Percentiles rank a stretch among this genome's conserved stretches.
These are phyloP conservation scores for Pythium dissotocum DNA, from an alignment of 352 stramenopile genomes.

Conservation along the genomic window DNA sequence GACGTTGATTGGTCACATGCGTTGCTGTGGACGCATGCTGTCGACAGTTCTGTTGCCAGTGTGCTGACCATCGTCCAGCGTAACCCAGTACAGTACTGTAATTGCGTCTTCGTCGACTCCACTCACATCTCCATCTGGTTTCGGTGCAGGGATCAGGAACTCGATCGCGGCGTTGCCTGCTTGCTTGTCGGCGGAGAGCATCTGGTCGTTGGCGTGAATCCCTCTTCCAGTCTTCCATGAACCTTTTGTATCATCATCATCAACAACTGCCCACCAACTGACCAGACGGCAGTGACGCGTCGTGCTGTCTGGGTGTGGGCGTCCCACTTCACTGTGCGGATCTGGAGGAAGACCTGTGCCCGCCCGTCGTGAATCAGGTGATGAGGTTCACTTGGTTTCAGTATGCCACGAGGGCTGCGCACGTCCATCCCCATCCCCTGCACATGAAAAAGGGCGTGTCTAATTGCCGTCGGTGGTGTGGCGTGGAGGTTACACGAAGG, in stretches of 20 bases:
- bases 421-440: not conserved
- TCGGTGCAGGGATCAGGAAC: constrained; percentile 15
- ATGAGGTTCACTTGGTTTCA: constrained; percentile 16
- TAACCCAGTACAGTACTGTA: not conserved
- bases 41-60: constrained; percentile 6
- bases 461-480: not conserved
- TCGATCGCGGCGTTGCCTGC: constrained; percentile 2
- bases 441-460: not conserved
- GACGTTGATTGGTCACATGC: not conserved
- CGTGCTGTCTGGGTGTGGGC: constrained; percentile 10
- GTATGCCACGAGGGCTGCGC: not conserved
- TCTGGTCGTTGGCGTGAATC: not conserved
- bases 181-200: constrained; percentile 18
- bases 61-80: not conserved
- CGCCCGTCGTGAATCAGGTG: constrained; percentile 13
- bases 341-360: not conserved
- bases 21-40: constrained; percentile 4
- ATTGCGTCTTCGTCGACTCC: too few relatives aligned
- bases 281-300: constrained; percentile 22
- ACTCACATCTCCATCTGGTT: constrained; percentile 10
- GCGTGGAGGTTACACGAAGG: not conserved
- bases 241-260: constrained; percentile 15
- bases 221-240: not conserved
- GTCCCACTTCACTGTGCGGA: constrained; percentile 8
- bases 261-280: constrained; percentile 19